A percentile compares a stretch with the other conserved stretches of the same genome.
Conservation (phyloP, 2,329 filamentous ascomycete genomes). For the Emericellopsis cladophorae region DNA sequence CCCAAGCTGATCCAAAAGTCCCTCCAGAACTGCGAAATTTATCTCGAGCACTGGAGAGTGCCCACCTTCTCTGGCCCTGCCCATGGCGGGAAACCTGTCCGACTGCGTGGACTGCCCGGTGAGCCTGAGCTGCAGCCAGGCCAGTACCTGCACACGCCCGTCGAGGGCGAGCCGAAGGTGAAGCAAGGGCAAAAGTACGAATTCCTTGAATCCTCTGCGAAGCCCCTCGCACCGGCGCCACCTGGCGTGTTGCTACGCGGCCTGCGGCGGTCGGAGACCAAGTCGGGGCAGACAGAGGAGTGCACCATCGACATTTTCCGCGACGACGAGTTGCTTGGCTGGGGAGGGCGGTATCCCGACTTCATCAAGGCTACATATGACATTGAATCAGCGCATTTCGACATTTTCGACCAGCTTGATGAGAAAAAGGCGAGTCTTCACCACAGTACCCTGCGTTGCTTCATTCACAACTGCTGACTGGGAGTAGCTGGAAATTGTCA, state of each 20-base stretch:
- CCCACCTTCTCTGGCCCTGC: slow-evolving; percentile 10
- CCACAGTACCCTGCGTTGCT: background rate
- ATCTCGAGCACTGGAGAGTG: slow-evolving; percentile 15
- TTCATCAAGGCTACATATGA: slow-evolving; percentile 16
- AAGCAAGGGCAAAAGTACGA: slow-evolving; percentile 3
- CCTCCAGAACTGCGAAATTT: slow-evolving; percentile 16
- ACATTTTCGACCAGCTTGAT: slow-evolving; percentile 10
- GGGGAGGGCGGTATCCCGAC: slow-evolving; percentile 10
- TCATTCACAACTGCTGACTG: background rate
- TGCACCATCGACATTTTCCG: slow-evolving; percentile 13
- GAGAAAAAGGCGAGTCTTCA: background rate
- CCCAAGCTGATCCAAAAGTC: slow-evolving; percentile 13
- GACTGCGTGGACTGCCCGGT: slow-evolving; percentile 1
- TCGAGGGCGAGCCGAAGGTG: slow-evolving; percentile 7
- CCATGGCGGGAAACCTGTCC: slow-evolving; percentile 7
- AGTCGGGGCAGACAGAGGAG: slow-evolving; percentile 2
- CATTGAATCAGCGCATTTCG: slow-evolving; percentile 12
- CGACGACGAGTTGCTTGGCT: slow-evolving; percentile 12
- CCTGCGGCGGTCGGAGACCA: slow-evolving; percentile 3
- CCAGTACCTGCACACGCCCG: slow-evolving; percentile 10
- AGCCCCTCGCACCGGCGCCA: slow-evolving; percentile 7
- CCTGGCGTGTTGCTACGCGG: slow-evolving; percentile 12
- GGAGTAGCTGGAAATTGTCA: background rate
- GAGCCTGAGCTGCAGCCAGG: slow-evolving; percentile 1
- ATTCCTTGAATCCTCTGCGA: background rate